Evolutionary conservation across 2,329 filamentous ascomycete species (phyloP).

Genomic region (Colletotrichum eremochloae): DNA sequence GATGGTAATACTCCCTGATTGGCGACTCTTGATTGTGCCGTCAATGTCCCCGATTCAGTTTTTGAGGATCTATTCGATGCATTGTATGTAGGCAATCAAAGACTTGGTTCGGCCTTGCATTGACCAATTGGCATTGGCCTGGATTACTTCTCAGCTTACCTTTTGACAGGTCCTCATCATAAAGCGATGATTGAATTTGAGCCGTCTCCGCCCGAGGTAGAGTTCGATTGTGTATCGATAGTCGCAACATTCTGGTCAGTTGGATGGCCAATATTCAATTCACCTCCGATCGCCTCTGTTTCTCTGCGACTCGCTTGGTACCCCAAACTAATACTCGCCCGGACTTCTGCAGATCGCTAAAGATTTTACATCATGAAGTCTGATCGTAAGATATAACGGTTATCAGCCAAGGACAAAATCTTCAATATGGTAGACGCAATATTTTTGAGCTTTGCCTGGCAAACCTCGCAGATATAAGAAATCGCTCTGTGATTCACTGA

Average conservation of each 20-base stretch:
- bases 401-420: background rate
- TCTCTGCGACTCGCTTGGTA: background rate
- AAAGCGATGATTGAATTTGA: conserved; percentile 17
- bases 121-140: conserved; percentile 3
- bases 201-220: conserved; percentile 29
- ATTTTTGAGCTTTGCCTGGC: background rate
- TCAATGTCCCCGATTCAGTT: background rate
- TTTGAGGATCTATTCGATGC: background rate
- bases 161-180: conserved; percentile 1
- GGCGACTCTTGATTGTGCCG: background rate
- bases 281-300: background rate
- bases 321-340: background rate
- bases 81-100: background rate
- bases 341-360: background rate
- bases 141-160: background rate
- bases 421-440: background rate
- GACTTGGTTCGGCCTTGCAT: background rate
- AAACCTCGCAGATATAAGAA: background rate
- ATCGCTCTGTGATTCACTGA: background rate
- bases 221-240: conserved; percentile 10
- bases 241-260: background rate
- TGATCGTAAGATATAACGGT: background rate
- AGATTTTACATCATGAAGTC: background rate
- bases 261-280: background rate
- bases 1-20: background rate